Base-by-base conservation (phyloP, 208 protist species). In the Vickermania ingenoplastis region DNA sequence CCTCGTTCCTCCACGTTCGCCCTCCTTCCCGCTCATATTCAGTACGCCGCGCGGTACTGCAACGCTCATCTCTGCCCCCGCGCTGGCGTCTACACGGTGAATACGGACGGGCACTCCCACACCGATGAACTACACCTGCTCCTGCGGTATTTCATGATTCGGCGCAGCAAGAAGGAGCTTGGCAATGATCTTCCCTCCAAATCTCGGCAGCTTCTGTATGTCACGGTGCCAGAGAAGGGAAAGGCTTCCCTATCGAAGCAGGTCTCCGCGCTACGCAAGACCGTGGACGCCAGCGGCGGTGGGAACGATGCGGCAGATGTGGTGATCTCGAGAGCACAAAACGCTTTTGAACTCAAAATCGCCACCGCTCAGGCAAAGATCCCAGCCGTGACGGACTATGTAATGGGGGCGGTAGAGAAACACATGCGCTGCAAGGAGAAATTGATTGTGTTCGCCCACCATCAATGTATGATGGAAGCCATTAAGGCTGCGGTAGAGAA, bases 41-140 rank as follows among this genome's bases (percentile, higher is more conserved):
- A 96, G 53, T 99, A 95, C 67, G 86, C 69, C 14, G 67, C 81
- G n/a, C 69, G 97, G 23, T 99, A 98, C 73, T 99, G 96, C 69
- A 92, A 96, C 67, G 76, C 78, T 0, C 81, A 79, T 58, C 74
- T 89, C 23, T 45, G 11, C 17, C 36, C 36, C 17, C 7, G 36
- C 7, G 36, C 11, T n/a, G 69, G 83, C 49, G 77, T 79, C 49
- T 91, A 89, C 56, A 85, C 83, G 51, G 64, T 86, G 1, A 79
- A 96, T 67, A 26, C 65, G 61, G 80, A 64, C 1, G 86, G 88
- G 1, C 89, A 93, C 68, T 86, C 80, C 0, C 68, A 97, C 66
- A 65, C 87, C 5, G 80, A 84, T 54, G 97, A 99, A 69, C 68
- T 99, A n/a, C 78, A 97, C 59, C 65, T 87, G 48, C 53, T 98